These are phyloP conservation scores for Globisporangium mamillatum DNA, from an alignment of 352 stramenopile genomes.

Conservation along the genomic window DNA sequence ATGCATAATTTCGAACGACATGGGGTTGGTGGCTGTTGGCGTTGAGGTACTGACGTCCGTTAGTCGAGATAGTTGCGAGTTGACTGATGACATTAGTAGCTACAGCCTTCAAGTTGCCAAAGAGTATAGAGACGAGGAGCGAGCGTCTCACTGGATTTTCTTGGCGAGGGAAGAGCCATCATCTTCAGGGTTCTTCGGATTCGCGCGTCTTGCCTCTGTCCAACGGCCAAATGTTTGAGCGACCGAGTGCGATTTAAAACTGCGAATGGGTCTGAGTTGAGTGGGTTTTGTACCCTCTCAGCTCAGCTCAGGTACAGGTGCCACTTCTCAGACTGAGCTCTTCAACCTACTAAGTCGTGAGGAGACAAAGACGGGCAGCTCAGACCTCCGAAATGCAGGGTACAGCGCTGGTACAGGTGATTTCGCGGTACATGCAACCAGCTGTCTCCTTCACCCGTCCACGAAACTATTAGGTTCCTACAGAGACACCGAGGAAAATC, in stretches of 20 bases:
- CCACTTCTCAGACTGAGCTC: no score
- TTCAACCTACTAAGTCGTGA: no score
- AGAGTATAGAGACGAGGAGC: not conserved
- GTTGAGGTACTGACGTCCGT: not conserved
- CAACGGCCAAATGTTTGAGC: not conserved
- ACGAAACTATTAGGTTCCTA: not conserved
- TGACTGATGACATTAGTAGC: not conserved
- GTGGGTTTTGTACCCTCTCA: not conserved
- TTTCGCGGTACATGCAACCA: not conserved
- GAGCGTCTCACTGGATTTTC: slow-evolving; percentile 9
- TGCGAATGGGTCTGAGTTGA: not conserved
- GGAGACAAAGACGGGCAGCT: not conserved
- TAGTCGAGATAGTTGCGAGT: not conserved
- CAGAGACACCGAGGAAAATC: no score
- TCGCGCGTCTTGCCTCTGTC: not conserved
- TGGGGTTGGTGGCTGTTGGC: not conserved
- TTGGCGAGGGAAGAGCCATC: not conserved
- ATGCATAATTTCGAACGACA: not conserved
- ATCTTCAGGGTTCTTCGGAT: not conserved
- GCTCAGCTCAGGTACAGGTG: not conserved
- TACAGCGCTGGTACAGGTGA: not conserved
- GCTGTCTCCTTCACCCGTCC: not conserved
- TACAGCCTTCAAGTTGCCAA: not conserved
- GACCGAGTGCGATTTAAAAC: not conserved
- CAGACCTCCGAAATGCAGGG: not conserved